Percentiles rank a stretch among this genome's conserved stretches.
These are phyloP conservation scores for Pleurotus eryngii DNA, from an alignment of 768 basidiomycete genomes.

Conservation along the genomic window DNA sequence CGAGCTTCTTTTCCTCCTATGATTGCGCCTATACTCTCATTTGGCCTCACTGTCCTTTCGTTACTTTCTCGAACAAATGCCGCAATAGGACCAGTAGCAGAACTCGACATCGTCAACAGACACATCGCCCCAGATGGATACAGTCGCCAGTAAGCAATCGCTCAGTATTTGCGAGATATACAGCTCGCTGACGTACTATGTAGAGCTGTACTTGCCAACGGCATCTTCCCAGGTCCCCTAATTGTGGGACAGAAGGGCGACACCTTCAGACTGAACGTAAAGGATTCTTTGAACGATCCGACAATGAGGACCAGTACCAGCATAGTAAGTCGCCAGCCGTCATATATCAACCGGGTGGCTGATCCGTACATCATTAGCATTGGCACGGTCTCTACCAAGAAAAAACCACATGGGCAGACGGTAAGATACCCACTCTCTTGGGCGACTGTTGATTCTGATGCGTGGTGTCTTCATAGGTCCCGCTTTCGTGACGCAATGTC, in stretches of 20 bases:
- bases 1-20: constrained; percentile 6
- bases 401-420: constrained; percentile 31
- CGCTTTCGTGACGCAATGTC: constrained; percentile 29
- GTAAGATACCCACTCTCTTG: constrained; percentile 12
- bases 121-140: constrained; percentile 9
- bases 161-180: background rate
- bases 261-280: constrained; percentile 10
- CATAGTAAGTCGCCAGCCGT: constrained; percentile 24
- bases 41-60: constrained; percentile 7
- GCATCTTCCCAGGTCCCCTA: constrained; percentile 30
- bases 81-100: constrained; percentile 7
- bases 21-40: constrained; percentile 5
- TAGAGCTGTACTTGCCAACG: constrained; percentile 43
- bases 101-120: constrained; percentile 8
- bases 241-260: constrained; percentile 38
- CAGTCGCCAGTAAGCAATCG: constrained; percentile 5
- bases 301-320: constrained; percentile 16
- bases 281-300: background rate
- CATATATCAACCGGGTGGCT: background rate
- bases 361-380: constrained; percentile 17
- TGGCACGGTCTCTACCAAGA: constrained; percentile 33
- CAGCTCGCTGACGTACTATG: background rate
- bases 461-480: background rate
- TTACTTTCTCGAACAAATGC: constrained; percentile 2
- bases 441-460: background rate